These are phyloP conservation scores for Uronychia binucleata DNA, from an alignment of 73 alveolate species.

Conservation along the genomic window DNA sequence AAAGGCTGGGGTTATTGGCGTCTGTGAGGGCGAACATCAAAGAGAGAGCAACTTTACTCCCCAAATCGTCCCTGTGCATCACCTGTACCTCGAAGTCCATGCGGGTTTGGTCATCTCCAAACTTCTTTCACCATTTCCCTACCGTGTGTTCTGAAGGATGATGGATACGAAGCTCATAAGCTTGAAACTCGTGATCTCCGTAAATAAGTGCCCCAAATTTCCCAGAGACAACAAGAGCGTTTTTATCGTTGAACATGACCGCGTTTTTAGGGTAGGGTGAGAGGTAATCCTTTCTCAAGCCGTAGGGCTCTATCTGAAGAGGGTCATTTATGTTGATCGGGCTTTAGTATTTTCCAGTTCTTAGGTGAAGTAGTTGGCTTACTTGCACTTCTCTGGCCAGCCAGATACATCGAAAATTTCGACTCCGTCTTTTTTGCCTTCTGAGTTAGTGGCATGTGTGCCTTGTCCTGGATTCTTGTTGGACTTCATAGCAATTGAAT, in stretches of 20 bases:
- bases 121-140: background rate
- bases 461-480: background rate
- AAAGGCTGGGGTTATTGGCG: background rate
- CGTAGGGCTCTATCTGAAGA: background rate
- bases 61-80: background rate
- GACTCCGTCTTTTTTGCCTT: background rate
- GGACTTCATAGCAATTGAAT: background rate
- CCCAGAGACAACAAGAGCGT: background rate
- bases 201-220: background rate
- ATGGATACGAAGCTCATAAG: background rate
- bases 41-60: background rate
- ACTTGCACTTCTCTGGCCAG: background rate
- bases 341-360: background rate
- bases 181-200: background rate
- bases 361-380: background rate
- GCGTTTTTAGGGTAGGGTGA: background rate
- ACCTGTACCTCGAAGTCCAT: background rate
- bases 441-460: background rate
- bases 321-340: background rate
- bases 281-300: background rate
- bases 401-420: background rate
- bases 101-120: background rate
- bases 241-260: background rate
- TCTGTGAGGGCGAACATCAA: background rate
- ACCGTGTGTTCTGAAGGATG: conserved; percentile 1